Base-by-base conservation (phyloP, 768 basidiomycete species). In the Phanerochaete carnosa region DNA sequence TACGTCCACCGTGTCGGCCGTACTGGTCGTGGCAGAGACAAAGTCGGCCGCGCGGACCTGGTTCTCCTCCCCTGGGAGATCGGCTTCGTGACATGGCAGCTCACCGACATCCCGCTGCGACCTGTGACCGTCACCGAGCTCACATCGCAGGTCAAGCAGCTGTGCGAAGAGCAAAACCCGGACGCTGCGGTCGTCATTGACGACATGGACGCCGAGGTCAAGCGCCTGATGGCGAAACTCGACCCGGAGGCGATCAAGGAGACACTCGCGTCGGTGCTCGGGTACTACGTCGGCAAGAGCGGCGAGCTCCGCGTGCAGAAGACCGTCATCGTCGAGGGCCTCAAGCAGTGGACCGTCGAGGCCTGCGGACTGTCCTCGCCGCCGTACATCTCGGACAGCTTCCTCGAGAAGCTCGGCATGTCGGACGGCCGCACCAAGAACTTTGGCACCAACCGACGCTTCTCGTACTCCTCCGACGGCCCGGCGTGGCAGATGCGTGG, bases 1-100 rank as follows among this genome's bases (percentile, higher is more conserved):
- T 96, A 97, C 70, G 78, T 94, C 53, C 92, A 95, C 65, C 89
- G 95, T 59, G 84, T 96, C 46, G 90, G 92, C 2, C 82, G 94
- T 57, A 93, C 94, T 0, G 93, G 91, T 23, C 85, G 94, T 64
- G 89, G 84, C 8, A 72, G 69, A 11, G 71, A 73, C 45, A 77
- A 78, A 16, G 67, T 73, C 8, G 88, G 88, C 2, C 83, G 90
- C 55, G 92, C 90, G 1, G 94, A 97, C 72, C 73, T 95, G 43
- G 80, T 95, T 30, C 77, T 95, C 35, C 76, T 89, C 15, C 89
- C 90, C 15, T 94, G 88, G 82, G 95, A 98, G 70, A 72, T 80
- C 37, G 82, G 80, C 16, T 95, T 88, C 70, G 75, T 89, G 61
- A 77, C 78, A 12, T 80, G 79, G 75, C 77, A 85, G 64, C 76